A percentile compares a stretch with the other conserved stretches of the same genome.
These are phyloP conservation scores for Colletotrichum coccodes DNA, from an alignment of 2,329 filamentous ascomycete species.

Conservation along the genomic window DNA sequence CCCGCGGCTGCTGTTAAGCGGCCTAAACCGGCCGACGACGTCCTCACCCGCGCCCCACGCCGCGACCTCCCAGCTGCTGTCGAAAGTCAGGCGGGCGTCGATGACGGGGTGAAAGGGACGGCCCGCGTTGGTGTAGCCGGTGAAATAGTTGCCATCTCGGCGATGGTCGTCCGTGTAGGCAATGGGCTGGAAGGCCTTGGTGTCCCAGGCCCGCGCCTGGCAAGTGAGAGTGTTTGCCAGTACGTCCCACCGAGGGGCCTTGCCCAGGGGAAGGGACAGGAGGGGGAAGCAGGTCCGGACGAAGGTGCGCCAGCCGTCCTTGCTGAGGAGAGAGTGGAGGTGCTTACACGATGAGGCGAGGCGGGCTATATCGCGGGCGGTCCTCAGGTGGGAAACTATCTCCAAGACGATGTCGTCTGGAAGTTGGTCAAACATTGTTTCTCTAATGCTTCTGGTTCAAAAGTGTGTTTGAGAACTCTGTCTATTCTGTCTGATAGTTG, in stretches of 20 bases:
- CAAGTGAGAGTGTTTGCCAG: conserved; percentile 59
- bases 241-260: conserved; percentile 44
- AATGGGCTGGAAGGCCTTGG: conserved; percentile 48
- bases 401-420: conserved; percentile 63
- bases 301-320: conserved; percentile 62
- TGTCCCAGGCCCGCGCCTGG: conserved; percentile 64
- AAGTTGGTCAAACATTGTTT: conserved; percentile 48
- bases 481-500: conserved; percentile 19
- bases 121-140: conserved; percentile 14
- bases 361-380: conserved; percentile 57
- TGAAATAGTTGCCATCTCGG: conserved; percentile 31
- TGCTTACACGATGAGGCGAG: conserved; percentile 51
- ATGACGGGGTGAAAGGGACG: conserved; percentile 56
- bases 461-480: conserved; percentile 4
- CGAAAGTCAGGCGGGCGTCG: conserved; percentile 52
- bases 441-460: neutral
- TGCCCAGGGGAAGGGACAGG: conserved; percentile 43
- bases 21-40: conserved; percentile 54
- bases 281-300: conserved; percentile 56
- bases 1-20: conserved; percentile 35
- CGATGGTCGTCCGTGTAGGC: conserved; percentile 41
- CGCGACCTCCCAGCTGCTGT: conserved; percentile 55
- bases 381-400: conserved; percentile 58
- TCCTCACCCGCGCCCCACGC: conserved; percentile 64
- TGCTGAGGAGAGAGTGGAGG: conserved; percentile 49